These are phyloP conservation scores for Pythium utonaiense DNA, from an alignment of 352 stramenopile genomes.

Conservation along the genomic window DNA sequence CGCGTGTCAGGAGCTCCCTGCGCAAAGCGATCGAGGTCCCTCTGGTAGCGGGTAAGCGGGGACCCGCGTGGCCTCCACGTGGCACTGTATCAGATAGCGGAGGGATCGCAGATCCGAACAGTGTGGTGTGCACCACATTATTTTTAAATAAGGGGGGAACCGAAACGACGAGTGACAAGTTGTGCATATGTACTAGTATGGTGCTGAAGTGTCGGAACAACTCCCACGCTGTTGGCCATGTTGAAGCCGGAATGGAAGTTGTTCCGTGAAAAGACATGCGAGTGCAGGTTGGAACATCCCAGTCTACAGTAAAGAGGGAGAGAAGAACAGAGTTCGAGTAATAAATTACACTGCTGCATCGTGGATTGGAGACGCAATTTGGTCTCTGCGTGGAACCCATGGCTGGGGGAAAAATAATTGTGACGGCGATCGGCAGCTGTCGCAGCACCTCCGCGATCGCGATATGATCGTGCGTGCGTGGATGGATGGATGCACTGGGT, in stretches of 20 bases:
- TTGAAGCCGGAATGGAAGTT: too few species aligned
- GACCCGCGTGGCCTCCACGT: conserved; percentile 6
- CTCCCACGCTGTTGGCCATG: too few species aligned
- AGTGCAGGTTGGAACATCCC: too few species aligned
- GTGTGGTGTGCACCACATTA: conserved; percentile 2
- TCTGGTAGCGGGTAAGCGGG: background rate
- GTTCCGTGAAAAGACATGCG: too few species aligned
- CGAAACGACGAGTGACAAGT: too few species aligned
- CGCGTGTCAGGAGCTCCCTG: conserved; percentile 20
- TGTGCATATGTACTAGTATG: too few species aligned
- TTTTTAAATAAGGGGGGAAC: background rate
- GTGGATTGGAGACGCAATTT: background rate
- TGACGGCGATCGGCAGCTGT: background rate
- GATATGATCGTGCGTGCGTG: background rate
- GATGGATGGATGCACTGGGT: background rate
- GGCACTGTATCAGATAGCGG: conserved; percentile 3
- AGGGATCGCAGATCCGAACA: background rate
- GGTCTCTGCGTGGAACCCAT: background rate
- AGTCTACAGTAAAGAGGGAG: too few species aligned
- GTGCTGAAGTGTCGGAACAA: too few species aligned
- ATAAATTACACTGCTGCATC: background rate
- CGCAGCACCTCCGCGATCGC: background rate
- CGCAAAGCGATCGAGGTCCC: conserved; percentile 14
- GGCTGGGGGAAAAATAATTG: background rate
- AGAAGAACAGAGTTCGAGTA: background rate